These are phyloP conservation scores for Aspergillus sp. DNA, from an alignment of 2,329 filamentous ascomycete genomes.

Conservation along the genomic window DNA sequence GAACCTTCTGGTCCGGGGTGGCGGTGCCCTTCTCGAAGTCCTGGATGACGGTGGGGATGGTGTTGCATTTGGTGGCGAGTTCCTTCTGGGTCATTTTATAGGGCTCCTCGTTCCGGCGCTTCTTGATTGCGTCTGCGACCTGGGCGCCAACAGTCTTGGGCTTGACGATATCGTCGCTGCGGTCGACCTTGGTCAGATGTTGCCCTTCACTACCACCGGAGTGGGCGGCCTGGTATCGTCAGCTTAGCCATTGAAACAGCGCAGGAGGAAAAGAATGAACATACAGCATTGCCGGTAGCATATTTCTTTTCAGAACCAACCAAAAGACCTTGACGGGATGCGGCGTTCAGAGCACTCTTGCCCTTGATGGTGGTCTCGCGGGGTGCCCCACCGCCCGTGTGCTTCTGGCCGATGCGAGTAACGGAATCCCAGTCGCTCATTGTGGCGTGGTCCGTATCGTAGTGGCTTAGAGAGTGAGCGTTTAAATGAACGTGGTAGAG, in stretches of 20 bases:
- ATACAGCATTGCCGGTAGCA: constrained; percentile 67
- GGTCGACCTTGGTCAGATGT: constrained; percentile 95
- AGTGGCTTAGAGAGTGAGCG: background rate
- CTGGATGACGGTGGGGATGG: constrained; percentile 67
- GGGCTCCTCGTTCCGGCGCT: constrained; percentile 69
- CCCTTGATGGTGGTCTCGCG: constrained; percentile 87
- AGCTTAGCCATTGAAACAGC: constrained; percentile 3
- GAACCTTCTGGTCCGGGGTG: constrained; percentile 73
- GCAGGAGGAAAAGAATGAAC: constrained; percentile 38
- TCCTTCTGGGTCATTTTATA: constrained; percentile 96
- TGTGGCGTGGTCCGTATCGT: constrained; percentile 14
- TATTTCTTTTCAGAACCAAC: constrained; percentile 90
- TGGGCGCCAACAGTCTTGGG: constrained; percentile 78
- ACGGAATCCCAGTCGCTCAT: constrained; percentile 80
- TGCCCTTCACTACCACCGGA: constrained; percentile 65
- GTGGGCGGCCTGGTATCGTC: constrained; percentile 32
- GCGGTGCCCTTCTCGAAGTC: constrained; percentile 78
- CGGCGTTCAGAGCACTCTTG: constrained; percentile 77
- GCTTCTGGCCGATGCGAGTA: constrained; percentile 90
- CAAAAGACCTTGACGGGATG: constrained; percentile 67
- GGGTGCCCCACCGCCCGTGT: constrained; percentile 54
- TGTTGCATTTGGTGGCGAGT: constrained; percentile 80
- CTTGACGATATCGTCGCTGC: constrained; percentile 93
- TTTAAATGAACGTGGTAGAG: constrained; percentile 1
- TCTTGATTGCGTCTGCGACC: constrained; percentile 75